phyloP scores from a whole-genome alignment of 768 basidiomycete genomes.

The Trametes cubensis region DNA sequence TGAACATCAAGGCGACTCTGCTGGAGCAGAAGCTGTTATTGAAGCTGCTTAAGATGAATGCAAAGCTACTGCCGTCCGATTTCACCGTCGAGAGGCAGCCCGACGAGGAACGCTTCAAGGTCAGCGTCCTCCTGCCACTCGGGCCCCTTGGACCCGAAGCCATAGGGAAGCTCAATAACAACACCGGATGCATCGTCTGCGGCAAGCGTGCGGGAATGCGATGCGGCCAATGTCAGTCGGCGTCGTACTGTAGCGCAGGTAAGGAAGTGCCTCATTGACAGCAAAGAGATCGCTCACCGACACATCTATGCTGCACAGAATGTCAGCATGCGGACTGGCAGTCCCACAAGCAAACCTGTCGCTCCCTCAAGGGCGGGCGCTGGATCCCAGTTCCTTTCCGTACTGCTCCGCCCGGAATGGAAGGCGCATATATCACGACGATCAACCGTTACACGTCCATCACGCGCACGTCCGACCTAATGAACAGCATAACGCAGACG shows the following conservation, averaged over 20 bases:
- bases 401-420: constrained; percentile 12
- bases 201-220: constrained; percentile 38
- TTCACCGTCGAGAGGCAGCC: constrained; percentile 30
- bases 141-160: constrained; percentile 40
- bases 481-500: neutral
- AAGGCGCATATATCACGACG: constrained; percentile 8
- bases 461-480: constrained; percentile 30
- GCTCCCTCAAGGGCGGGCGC: constrained; percentile 41
- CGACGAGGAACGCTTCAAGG: constrained; percentile 31
- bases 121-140: constrained; percentile 43
- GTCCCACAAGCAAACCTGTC: constrained; percentile 41
- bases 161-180: constrained; percentile 40
- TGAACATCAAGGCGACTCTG: constrained; percentile 20
- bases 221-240: constrained; percentile 41
- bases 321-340: constrained; percentile 48
- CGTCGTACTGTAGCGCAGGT: constrained; percentile 43
- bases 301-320: constrained; percentile 25
- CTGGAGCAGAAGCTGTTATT: constrained; percentile 40
- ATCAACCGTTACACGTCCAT: constrained; percentile 27
- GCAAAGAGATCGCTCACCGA: neutral
- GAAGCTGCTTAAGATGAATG: constrained; percentile 38
- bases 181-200: constrained; percentile 43
- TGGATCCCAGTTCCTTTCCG: constrained; percentile 38
- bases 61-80: constrained; percentile 33
- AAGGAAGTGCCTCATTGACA: neutral